Conservation (phyloP, 108 stramenopile genomes). For the Nannochloropsis oceanica region DNA sequence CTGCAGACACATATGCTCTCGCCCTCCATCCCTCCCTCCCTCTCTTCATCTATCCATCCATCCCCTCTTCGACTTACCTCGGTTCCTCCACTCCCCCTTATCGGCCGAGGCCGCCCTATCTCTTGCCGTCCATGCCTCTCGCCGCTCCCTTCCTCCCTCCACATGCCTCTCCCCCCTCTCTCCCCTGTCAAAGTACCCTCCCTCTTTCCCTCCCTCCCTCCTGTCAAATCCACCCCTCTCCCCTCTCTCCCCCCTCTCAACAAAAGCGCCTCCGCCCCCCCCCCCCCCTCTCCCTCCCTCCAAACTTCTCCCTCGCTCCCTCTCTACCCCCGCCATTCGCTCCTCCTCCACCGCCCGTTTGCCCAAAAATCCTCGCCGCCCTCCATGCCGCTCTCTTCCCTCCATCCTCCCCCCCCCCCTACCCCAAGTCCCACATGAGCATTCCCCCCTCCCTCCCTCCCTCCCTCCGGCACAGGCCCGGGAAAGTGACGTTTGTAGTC, state of each 20-base stretch:
- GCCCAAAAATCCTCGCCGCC: background rate
- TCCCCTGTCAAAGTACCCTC: too few relatives aligned
- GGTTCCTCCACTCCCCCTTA: background rate
- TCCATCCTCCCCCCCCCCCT: background rate
- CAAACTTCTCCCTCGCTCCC: background rate
- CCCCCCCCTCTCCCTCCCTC: too few relatives aligned
- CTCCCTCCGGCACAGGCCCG: background rate
- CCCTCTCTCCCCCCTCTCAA: background rate
- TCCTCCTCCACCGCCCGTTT: background rate
- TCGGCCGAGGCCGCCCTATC: background rate
- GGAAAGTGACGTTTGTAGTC: background rate
- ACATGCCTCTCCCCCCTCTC: background rate
- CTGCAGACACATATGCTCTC: background rate
- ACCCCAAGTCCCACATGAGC: too few relatives aligned
- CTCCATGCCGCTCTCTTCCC: background rate
- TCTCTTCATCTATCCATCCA: background rate
- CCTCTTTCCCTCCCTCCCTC: too few relatives aligned
- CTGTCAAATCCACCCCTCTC: background rate
- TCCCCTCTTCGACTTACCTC: background rate
- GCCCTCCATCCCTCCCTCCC: background rate
- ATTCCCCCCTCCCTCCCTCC: background rate
- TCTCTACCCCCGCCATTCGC: too few relatives aligned
- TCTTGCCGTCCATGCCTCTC: background rate
- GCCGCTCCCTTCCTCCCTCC: background rate
- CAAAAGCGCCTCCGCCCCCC: too few relatives aligned